Percentiles rank a stretch among this genome's conserved stretches.
Conservation (phyloP, 371 early-diverging fungal genomes). For the Basidiobolus meristosporus region DNA sequence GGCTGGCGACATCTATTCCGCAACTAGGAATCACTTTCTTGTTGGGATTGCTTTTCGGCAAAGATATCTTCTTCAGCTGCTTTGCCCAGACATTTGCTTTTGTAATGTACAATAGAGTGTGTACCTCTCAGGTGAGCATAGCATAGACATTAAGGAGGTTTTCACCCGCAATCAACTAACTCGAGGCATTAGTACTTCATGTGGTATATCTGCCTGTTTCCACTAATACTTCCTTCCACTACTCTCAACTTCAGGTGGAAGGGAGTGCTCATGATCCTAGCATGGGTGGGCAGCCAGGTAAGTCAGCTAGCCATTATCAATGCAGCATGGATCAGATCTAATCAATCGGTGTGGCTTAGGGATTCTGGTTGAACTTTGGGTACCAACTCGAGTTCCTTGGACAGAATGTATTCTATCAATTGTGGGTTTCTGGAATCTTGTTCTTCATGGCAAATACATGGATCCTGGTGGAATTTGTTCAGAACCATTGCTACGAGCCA, state of each 20-base stretch:
- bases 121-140: conserved; percentile 76
- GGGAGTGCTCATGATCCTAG: conserved; percentile 30
- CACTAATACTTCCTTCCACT: conserved; percentile 58
- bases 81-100: conserved; percentile 90
- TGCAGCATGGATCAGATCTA: too few species aligned
- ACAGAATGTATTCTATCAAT: conserved; percentile 46
- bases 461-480: conserved; percentile 41
- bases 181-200: conserved; percentile 74
- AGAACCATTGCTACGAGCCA: conserved; percentile 25
- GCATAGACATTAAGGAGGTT: background rate
- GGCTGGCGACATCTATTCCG: conserved; percentile 52
- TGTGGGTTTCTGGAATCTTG: conserved; percentile 49
- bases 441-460: conserved; percentile 50
- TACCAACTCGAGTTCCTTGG: conserved; percentile 77
- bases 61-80: conserved; percentile 67
- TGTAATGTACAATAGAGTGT: conserved; percentile 92
- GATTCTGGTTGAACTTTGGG: conserved; percentile 61
- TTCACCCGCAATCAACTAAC: background rate
- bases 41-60: conserved; percentile 46
- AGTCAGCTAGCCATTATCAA: too few species aligned
- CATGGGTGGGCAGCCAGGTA: conserved; percentile 60
- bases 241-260: conserved; percentile 23
- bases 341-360: conserved; percentile 25
- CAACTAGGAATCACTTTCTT: conserved; percentile 36
- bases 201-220: conserved; percentile 92